Percentiles rank a stretch among this genome's conserved stretches.
Conservation (phyloP, 768 basidiomycete species). For the Mycena rebaudengoi region DNA sequence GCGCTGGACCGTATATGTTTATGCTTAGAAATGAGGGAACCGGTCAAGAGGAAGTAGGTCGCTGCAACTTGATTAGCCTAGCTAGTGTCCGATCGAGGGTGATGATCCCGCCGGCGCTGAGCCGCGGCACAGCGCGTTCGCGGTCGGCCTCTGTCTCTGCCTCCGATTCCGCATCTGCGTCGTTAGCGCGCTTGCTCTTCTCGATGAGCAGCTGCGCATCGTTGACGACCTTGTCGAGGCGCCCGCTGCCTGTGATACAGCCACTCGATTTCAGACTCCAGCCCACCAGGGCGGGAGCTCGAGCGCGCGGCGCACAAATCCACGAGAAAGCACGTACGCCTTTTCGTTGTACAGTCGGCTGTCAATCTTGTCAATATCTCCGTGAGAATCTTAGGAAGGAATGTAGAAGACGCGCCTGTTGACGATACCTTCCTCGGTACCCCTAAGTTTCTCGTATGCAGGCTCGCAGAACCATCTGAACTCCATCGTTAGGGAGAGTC, state of each 20-base stretch:
- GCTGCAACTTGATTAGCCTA: conserved; percentile 52
- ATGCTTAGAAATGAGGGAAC: no score
- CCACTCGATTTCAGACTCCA: conserved; percentile 78
- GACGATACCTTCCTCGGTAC: conserved; percentile 88
- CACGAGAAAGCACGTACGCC: conserved; percentile 89
- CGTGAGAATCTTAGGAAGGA: not conserved
- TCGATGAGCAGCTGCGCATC: conserved; percentile 72
- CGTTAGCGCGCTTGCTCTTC: conserved; percentile 59
- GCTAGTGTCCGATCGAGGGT: conserved; percentile 77
- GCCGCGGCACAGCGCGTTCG: conserved; percentile 71
- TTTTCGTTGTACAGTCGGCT: conserved; percentile 95
- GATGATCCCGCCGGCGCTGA: conserved; percentile 83
- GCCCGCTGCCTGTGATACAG: conserved; percentile 72
- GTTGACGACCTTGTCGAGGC: conserved; percentile 72
- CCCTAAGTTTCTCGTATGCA: conserved; percentile 90
- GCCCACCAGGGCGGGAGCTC: conserved; percentile 76
- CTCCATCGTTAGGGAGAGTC: not conserved
- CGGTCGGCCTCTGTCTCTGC: conserved; percentile 42
- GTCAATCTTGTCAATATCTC: conserved; percentile 14
- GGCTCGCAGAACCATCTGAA: conserved; percentile 90
- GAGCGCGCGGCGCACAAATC: conserved; percentile 89
- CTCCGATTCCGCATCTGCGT: no score
- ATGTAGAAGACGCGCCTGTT: conserved; percentile 73
- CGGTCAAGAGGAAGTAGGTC: no score
- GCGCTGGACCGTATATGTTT: no score